phyloP scores from a whole-genome alignment of 2,329 filamentous ascomycete species.

The Teratosphaeria destructans region DNA sequence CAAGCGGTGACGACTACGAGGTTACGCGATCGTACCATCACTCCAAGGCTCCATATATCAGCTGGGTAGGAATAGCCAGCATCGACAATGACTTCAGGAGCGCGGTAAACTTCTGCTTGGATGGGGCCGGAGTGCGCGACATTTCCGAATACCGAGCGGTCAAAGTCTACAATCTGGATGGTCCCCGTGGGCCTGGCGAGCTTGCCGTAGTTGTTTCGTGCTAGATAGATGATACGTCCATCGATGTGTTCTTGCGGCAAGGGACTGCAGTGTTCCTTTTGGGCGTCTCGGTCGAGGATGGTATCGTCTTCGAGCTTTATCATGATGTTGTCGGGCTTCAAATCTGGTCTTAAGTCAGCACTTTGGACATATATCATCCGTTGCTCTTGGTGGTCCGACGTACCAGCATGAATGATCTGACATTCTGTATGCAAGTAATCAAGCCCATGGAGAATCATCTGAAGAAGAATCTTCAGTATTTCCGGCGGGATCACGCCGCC shows the following conservation, averaged over 20 bases:
- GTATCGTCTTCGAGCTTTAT: slow-evolving; percentile 9
- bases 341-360: slow-evolving; percentile 3
- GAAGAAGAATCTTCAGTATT: slow-evolving; percentile 6
- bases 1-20: background rate
- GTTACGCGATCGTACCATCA: slow-evolving; percentile 10
- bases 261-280: slow-evolving; percentile 6
- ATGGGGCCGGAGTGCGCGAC: slow-evolving; percentile 6
- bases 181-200: slow-evolving; percentile 1
- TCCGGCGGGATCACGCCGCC: slow-evolving; percentile 1
- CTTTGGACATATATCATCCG: background rate
- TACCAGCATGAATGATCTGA: slow-evolving; percentile 17
- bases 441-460: slow-evolving; percentile 10
- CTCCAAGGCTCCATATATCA: slow-evolving; percentile 20
- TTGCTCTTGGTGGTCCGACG: no score
- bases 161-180: slow-evolving; percentile 9
- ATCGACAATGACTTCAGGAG: slow-evolving; percentile 10
- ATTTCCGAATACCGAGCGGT: slow-evolving; percentile 6
- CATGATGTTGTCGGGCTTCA: slow-evolving; percentile 14
- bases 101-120: slow-evolving; percentile 10
- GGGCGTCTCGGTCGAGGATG: slow-evolving; percentile 6
- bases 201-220: slow-evolving; percentile 9
- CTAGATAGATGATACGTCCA: slow-evolving; percentile 9
- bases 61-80: slow-evolving; percentile 12
- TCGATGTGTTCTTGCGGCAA: slow-evolving; percentile 11
- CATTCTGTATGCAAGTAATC: slow-evolving; percentile 17